A percentile compares a stretch with the other conserved stretches of the same genome.
Evolutionary conservation across 768 basidiomycete genomes (phyloP).

Genomic region (Boletus patriciae): DNA sequence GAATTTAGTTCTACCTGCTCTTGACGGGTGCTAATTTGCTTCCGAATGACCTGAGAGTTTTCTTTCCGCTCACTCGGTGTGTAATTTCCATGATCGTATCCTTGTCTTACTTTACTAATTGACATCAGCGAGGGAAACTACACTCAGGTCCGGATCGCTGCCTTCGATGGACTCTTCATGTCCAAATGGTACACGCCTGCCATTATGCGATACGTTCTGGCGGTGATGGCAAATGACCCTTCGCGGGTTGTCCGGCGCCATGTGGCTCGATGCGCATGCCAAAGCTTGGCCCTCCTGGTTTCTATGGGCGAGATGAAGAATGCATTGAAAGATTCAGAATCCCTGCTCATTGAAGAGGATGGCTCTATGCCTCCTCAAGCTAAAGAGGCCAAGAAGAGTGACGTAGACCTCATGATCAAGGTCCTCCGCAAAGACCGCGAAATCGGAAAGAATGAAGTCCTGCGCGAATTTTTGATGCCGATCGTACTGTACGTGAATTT

Average conservation of each 20-base stretch:
- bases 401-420: slow-evolving; percentile 83
- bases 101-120: slow-evolving; percentile 9
- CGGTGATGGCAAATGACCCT: slow-evolving; percentile 83
- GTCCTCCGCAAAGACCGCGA: slow-evolving; percentile 85
- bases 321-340: slow-evolving; percentile 68
- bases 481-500: slow-evolving; percentile 65
- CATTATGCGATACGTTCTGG: slow-evolving; percentile 84
- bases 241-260: slow-evolving; percentile 82
- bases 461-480: slow-evolving; percentile 80
- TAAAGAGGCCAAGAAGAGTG: slow-evolving; percentile 78
- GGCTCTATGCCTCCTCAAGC: slow-evolving; percentile 67
- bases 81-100: slow-evolving; percentile 22
- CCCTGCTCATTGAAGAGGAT: slow-evolving; percentile 84
- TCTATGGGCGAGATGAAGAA: slow-evolving; percentile 91
- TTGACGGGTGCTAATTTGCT: slow-evolving; percentile 75
- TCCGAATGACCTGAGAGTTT: slow-evolving; percentile 71
- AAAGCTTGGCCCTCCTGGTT: slow-evolving; percentile 81
- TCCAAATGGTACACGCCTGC: slow-evolving; percentile 83
- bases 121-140: slow-evolving; percentile 84
- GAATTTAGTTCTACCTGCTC: slow-evolving; percentile 71
- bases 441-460: slow-evolving; percentile 73
- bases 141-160: slow-evolving; percentile 85
- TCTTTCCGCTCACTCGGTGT: slow-evolving; percentile 88
- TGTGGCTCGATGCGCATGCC: slow-evolving; percentile 81
- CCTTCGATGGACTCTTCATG: slow-evolving; percentile 91